Evolutionary conservation across 345 rosid species (phyloP).

Genomic region (Rhodomyrtus tomentosa): DNA sequence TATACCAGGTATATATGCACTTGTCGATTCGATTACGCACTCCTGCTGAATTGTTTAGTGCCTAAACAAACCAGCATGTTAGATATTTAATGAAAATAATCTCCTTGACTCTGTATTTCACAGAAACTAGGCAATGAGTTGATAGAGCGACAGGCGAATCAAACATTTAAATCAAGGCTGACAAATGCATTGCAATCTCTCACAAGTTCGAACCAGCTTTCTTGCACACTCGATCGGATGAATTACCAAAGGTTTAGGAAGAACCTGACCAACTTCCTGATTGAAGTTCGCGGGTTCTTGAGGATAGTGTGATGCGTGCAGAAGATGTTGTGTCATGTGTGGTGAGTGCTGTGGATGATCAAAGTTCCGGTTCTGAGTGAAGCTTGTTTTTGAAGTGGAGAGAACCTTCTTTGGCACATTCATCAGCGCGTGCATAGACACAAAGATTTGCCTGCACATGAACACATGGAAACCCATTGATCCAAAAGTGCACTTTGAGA

Average conservation of each 20-base stretch:
- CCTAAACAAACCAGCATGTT: background rate
- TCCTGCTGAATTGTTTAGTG: background rate
- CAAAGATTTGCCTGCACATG: background rate
- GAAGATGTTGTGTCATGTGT: background rate
- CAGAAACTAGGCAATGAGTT: slow-evolving; percentile 77
- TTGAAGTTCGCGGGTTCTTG: slow-evolving; percentile 91
- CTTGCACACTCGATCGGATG: slow-evolving; percentile 66
- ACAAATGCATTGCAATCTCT: slow-evolving; percentile 63
- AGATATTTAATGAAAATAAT: background rate
- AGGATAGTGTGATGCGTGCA: slow-evolving; percentile 32
- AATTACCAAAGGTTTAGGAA: slow-evolving; percentile 92
- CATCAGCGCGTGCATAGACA: background rate
- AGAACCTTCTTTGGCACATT: background rate
- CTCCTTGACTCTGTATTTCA: background rate
- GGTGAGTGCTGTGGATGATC: background rate
- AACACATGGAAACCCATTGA: background rate
- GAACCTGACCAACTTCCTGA: slow-evolving; percentile 64
- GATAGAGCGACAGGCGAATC: slow-evolving; percentile 66
- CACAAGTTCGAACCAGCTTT: slow-evolving; percentile 76
- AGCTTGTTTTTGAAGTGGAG: background rate
- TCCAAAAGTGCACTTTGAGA: background rate
- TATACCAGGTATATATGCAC: slow-evolving; percentile 62
- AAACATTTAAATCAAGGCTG: slow-evolving; percentile 46
- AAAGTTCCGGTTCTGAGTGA: background rate
- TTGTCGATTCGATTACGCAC: background rate